Percentiles rank a stretch among this genome's conserved stretches.
Evolutionary conservation across 371 early-diverging fungal species (phyloP).

Genomic region (Apophysomyces elegans): DNA sequence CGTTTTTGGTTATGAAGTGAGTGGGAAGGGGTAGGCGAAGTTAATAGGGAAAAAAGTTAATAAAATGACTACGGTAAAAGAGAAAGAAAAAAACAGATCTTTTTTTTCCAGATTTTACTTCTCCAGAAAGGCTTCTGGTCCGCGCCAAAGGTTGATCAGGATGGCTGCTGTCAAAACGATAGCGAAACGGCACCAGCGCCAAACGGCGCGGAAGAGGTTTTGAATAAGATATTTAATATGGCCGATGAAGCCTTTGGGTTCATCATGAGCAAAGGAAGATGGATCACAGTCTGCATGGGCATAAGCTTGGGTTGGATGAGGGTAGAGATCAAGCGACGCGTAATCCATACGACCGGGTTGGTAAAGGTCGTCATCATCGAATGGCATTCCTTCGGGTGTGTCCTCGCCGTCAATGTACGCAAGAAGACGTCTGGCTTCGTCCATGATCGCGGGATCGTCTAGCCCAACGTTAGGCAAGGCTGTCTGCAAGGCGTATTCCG

Average conservation of each 20-base stretch:
- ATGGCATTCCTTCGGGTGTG: conserved; percentile 7
- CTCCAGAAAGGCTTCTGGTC: conserved; percentile 52
- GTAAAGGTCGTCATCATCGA: conserved; percentile 10
- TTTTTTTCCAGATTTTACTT: conserved; percentile 19
- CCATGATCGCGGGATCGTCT: conserved; percentile 16
- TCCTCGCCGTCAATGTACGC: conserved; percentile 10
- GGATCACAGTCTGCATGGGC: background rate
- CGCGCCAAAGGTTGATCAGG: conserved; percentile 60
- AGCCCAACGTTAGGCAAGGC: conserved; percentile 15
- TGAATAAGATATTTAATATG: conserved; percentile 24
- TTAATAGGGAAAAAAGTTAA: too few species aligned
- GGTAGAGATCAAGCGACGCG: conserved; percentile 19
- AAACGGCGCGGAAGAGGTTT: conserved; percentile 33
- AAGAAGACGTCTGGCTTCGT: conserved; percentile 17
- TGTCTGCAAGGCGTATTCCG: conserved; percentile 22
- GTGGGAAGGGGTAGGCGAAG: background rate
- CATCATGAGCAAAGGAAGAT: background rate
- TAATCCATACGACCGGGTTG: conserved; percentile 1
- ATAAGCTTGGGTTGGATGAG: conserved; percentile 4
- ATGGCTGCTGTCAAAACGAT: conserved; percentile 53
- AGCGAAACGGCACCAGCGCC: conserved; percentile 64
- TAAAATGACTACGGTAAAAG: too few species aligned
- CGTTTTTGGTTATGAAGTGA: conserved; percentile 5
- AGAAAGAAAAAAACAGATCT: background rate
- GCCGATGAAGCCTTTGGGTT: conserved; percentile 15